Percentiles rank a stretch among this genome's conserved stretches.
Conservation (phyloP, 164 flowering plant genomes). For the Dillenia suffruticosa region DNA sequence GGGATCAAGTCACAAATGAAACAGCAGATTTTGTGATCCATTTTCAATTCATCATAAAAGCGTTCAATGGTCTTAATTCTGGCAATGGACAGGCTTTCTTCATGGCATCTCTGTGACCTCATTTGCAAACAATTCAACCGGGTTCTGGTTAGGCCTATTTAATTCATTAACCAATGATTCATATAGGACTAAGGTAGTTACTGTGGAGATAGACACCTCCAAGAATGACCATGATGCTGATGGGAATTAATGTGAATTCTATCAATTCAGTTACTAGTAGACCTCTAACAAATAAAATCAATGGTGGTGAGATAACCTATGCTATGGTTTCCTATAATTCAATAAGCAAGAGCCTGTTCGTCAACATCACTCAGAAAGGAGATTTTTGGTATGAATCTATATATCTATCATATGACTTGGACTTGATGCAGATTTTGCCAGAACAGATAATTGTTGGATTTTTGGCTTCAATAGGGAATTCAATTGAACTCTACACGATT, state of each 20-base stretch:
- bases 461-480: slow-evolving; percentile 21
- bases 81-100: slow-evolving; percentile 26
- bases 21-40: slow-evolving; percentile 18
- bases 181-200: no score
- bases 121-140: no score
- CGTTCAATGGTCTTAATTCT: not conserved
- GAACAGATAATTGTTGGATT: slow-evolving; percentile 22
- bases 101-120: slow-evolving; percentile 15
- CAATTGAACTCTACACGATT: slow-evolving; percentile 17
- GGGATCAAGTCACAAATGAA: slow-evolving; percentile 7
- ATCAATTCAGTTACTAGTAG: no score
- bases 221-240: no score
- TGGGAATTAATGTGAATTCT: no score
- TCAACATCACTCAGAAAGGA: not conserved
- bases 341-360: not conserved
- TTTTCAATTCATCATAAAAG: slow-evolving; percentile 19
- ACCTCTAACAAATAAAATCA: no score
- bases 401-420: slow-evolving; percentile 7
- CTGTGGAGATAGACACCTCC: no score
- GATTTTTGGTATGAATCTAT: not conserved
- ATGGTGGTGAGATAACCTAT: no score
- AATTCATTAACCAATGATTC: no score
- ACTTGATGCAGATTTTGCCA: slow-evolving; percentile 12
- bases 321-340: slow-evolving; percentile 11
- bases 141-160: no score